Base-by-base conservation (phyloP, 768 basidiomycete genomes). In the Mycena polygramma region DNA sequence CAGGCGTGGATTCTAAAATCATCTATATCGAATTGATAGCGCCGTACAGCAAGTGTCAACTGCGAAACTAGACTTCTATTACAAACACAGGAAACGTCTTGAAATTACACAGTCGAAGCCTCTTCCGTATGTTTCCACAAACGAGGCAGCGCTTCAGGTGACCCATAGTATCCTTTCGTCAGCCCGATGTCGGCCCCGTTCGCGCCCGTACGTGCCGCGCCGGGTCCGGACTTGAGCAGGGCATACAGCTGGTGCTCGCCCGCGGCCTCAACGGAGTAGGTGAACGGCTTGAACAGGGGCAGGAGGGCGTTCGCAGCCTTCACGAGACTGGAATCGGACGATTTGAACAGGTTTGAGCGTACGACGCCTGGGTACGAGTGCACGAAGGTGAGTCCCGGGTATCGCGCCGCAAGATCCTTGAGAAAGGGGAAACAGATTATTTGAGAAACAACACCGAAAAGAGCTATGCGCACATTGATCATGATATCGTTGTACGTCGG, bases 401-500 rank as follows among this genome's bases (percentile, higher is more conserved):
- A 64, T 8, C 70, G 75, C 15, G 70, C 73, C 0, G 82, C 75
- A 60, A 81, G 82, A 49, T 76, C 74, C 83, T 84, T 26, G 20
- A 7, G 35, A 46, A 35, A 3, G 1, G 20, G 58, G 49, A 43
- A 22, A n/a, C 14, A 30, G 39, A 51, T 41, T 10, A 15, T 41
- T 11, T 10, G 41, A 41, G 41, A 41, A n/a, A 41, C 30, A 57
- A 53, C 20, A 51, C 45, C 41, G 19, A 53, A 2, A 64, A 64
- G 19, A 48, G 36, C 17, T 19, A n/a, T 7, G 68, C 69, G 41
- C 59, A 87, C 88, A 82, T 88, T 82, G 49, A 88, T 67, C 85
- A 87, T 86, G 30, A 87, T 73, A 74, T 89, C 88, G 69, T 83
- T 88, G 70, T 89, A 89, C 0, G 87, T 85, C 14, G 82, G 77